Base-by-base conservation (phyloP, 495 filamentous ascomycete genomes). In the Sphaerosporella brunnea region DNA sequence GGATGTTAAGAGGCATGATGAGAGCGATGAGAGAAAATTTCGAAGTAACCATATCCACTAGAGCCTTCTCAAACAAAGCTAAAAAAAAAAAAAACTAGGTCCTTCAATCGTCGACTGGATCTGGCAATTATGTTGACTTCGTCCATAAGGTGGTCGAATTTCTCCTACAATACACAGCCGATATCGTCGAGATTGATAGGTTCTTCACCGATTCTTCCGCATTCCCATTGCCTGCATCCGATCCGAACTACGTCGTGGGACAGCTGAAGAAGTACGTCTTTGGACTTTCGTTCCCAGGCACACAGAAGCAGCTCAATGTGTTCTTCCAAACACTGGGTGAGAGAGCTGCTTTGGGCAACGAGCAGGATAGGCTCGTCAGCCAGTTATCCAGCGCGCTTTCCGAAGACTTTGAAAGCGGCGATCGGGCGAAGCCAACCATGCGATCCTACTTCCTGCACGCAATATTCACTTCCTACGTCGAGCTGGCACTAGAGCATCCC, bases 231-330 rank as follows among this genome's bases (percentile, higher is more conserved):
- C 79, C 79, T 13, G 67, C 68, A 16, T 65, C 60, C 0, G 79
- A 84, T 51, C 79, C 80, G 2, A 71, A 67, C 0, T 83, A 83
- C 60, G 75, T 83, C 25, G 73, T 80, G 16, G 79, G 77, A 7
- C 69, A 69, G 48, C 63, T 83, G 45, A 75, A 73, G 53, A 68
- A 73, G 47, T 83, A 81, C 49, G 75, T 70, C 11, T 65, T 74
- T 3, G 77, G 72, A 50, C 64, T 82, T 7, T 60, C 62, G 5
- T 64, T 72, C 18, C 49, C 63, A 16, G 68, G 70, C 45, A 66
- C 68, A 9, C 64, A 68, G 3, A 77, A 77, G 45, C 66, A 76
- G 35, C 64, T 84, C 19, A 71, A 68, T 16, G 63, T 64, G 9
- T 84, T 81, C 59, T 55, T 82, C 9, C 77, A 82, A 51, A 70